phyloP scores from a whole-genome alignment of 2,329 filamentous ascomycete species.

The Diaporthe batatas region DNA sequence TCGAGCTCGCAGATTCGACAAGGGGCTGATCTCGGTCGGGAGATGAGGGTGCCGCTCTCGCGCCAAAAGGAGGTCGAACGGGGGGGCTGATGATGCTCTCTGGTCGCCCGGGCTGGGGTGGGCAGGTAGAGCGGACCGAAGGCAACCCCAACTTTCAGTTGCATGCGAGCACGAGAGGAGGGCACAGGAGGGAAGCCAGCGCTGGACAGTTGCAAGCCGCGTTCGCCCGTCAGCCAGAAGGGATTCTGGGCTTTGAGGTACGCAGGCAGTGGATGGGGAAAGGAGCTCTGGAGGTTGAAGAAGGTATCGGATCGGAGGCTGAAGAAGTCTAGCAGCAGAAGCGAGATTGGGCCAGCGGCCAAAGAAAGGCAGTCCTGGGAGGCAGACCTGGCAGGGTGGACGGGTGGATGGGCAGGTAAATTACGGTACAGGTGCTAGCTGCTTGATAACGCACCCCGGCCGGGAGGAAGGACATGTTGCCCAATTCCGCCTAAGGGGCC shows the following conservation, averaged over 20 bases:
- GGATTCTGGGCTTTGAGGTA: constrained; percentile 29
- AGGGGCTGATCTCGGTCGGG: constrained; percentile 37
- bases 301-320: constrained; percentile 59
- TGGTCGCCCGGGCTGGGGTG: constrained; percentile 4
- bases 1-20: constrained; percentile 34
- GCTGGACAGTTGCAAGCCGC: constrained; percentile 26
- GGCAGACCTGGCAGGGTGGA: constrained; percentile 36
- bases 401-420: constrained; percentile 37
- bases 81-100: constrained; percentile 35
- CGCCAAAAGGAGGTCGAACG: constrained; percentile 39
- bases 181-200: constrained; percentile 12
- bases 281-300: constrained; percentile 44
- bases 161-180: constrained; percentile 18
- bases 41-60: constrained; percentile 35
- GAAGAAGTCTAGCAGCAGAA: constrained; percentile 62
- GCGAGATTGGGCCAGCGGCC: constrained; percentile 57
- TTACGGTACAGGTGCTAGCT: constrained; percentile 33
- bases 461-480: constrained; percentile 29
- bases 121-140: constrained; percentile 29
- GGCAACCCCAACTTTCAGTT: constrained; percentile 32
- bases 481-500: constrained; percentile 30
- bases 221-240: constrained; percentile 33
- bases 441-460: constrained; percentile 33
- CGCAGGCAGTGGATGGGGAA: constrained; percentile 23
- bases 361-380: constrained; percentile 38